Evolutionary conservation across 176 grass and related monocot species (phyloP).

Genomic region (Musa beccarii): DNA sequence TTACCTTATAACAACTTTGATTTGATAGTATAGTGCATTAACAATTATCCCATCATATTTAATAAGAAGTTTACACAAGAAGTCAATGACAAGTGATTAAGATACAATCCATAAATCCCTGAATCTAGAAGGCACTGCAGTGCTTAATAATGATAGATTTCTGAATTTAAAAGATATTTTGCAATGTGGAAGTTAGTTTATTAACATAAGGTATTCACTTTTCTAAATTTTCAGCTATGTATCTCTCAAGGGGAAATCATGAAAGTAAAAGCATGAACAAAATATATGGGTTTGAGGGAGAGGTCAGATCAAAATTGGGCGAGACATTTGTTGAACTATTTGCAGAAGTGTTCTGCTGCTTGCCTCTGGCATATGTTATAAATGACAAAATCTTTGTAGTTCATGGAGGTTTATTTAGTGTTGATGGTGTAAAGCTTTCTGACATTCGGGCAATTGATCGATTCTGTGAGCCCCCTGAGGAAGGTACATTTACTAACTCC

Average conservation of each 20-base stretch:
- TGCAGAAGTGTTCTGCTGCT: constrained; percentile 87
- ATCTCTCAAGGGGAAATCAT: constrained; percentile 85
- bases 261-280: constrained; percentile 99
- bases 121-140: too few relatives aligned
- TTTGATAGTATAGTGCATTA: background rate
- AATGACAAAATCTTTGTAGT: constrained; percentile 81
- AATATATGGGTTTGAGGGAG: constrained; percentile 97
- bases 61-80: background rate
- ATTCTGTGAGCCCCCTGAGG: constrained; percentile 86
- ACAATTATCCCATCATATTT: background rate
- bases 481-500: constrained; percentile 43
- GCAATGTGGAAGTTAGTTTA: too few relatives aligned
- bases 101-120: too few relatives aligned
- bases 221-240: constrained; percentile 55
- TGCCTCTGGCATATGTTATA: constrained; percentile 88
- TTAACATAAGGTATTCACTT: constrained; percentile 1
- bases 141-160: too few relatives aligned
- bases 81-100: too few relatives aligned
- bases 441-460: constrained; percentile 86
- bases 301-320: constrained; percentile 71
- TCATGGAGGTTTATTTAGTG: constrained; percentile 90
- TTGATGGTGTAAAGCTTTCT: constrained; percentile 90
- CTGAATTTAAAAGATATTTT: too few relatives aligned
- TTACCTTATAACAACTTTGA: background rate
- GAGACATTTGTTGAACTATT: constrained; percentile 85